These are phyloP conservation scores for Colletotrichum horii DNA, from an alignment of 2,329 filamentous ascomycete genomes.

Conservation along the genomic window DNA sequence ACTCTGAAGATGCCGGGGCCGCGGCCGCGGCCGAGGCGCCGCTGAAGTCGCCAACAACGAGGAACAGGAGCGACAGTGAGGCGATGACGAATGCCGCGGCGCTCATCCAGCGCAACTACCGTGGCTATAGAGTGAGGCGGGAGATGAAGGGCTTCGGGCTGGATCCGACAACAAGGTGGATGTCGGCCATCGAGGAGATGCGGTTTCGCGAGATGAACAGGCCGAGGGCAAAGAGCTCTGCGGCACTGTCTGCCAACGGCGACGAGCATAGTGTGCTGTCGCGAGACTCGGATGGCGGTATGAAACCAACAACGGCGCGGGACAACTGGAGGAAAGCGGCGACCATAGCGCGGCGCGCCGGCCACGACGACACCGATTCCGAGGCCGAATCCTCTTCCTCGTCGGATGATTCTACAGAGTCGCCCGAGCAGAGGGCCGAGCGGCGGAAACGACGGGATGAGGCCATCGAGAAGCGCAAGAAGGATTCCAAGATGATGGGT, in stretches of 20 bases:
- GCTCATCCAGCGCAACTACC: conserved; percentile 74
- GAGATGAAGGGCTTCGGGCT: conserved; percentile 73
- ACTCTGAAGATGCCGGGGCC: neutral
- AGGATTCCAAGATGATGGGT: conserved; percentile 80
- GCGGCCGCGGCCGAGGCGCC: neutral
- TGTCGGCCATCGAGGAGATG: conserved; percentile 66
- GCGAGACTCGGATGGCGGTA: conserved; percentile 7
- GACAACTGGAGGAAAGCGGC: conserved; percentile 79
- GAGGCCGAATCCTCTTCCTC: conserved; percentile 39
- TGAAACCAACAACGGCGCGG: conserved; percentile 49
- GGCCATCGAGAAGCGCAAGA: conserved; percentile 62
- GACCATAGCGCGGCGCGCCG: conserved; percentile 73
- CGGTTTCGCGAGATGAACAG: conserved; percentile 57
- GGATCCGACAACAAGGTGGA: conserved; percentile 74
- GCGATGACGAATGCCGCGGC: conserved; percentile 52
- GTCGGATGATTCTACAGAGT: conserved; percentile 33
- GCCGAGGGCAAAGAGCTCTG: conserved; percentile 42
- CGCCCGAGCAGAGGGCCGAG: conserved; percentile 42
- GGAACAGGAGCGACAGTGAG: conserved; percentile 20
- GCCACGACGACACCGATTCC: conserved; percentile 66
- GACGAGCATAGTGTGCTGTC: conserved; percentile 12
- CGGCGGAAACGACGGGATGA: conserved; percentile 47
- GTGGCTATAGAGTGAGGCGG: conserved; percentile 76
- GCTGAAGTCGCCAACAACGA: neutral
- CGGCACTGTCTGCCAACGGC: conserved; percentile 3